Conservation (phyloP, 2,329 filamentous ascomycete genomes). For the Apiospora koreana region DNA sequence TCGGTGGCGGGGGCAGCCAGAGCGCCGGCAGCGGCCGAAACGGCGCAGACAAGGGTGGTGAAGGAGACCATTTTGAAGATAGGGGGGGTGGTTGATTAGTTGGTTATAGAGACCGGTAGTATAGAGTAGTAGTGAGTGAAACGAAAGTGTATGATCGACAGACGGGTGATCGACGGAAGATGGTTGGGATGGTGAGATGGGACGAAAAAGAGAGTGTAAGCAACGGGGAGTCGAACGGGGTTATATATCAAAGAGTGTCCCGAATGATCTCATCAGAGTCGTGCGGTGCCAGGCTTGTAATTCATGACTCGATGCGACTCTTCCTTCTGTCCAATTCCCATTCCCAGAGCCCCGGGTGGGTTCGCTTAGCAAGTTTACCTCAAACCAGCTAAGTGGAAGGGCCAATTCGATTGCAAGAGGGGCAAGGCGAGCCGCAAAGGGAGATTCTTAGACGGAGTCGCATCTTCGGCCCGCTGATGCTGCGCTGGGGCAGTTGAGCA, state of each 20-base stretch:
- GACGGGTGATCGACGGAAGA: not conserved
- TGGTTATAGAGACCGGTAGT: not conserved
- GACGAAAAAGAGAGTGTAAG: not conserved
- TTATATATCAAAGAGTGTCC: not conserved
- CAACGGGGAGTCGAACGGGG: not conserved
- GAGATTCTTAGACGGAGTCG: not conserved
- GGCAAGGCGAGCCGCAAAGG: not conserved
- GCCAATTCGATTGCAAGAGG: not conserved
- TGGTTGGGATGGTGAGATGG: not conserved
- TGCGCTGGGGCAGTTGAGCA: not conserved
- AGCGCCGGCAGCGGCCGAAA: slow-evolving; percentile 33
- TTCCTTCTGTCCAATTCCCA: not conserved
- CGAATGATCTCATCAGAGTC: not conserved
- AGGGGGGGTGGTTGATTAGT: not conserved
- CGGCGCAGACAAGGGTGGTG: slow-evolving; percentile 39
- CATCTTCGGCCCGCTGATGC: not conserved
- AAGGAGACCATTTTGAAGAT: slow-evolving; percentile 42
- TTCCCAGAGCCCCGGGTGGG: not conserved
- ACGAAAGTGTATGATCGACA: slow-evolving; percentile 9
- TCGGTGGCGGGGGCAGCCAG: slow-evolving; percentile 38
- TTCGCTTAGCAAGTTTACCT: slow-evolving; percentile 6
- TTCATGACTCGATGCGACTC: not conserved
- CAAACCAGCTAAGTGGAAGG: not conserved
- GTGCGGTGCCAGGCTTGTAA: too few species aligned
- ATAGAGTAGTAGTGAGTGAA: not conserved